Base-by-base conservation (phyloP, 345 rosid genomes). In the Erysimum cheiranthoides region DNA sequence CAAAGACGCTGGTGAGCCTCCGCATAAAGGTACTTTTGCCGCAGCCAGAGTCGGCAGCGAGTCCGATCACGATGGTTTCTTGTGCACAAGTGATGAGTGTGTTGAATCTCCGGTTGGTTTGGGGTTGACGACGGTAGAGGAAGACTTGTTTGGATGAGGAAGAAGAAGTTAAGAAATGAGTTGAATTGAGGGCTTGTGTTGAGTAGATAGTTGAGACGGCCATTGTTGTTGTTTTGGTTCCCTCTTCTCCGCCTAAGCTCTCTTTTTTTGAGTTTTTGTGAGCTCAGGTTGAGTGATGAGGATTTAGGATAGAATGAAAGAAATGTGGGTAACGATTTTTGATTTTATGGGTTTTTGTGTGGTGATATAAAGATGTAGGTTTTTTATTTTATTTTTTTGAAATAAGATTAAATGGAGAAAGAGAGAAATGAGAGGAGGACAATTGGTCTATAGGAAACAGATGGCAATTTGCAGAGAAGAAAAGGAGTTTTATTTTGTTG, bases 1-100 rank as follows among this genome's bases (percentile, higher is more conserved):
- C 98, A 9, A 93, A 93, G 57, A 93, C 98, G 46, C 96, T 89
- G 0, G 98, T 93, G 10, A 93, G 80, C 71, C 98, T 82, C 80
- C 98, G 78, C 90, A 93, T 93, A 85, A 93, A 93, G 40, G 98
- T 91, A 3, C 97, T 91, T 78, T 93, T 93, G 25, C 98, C 98
- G 31, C 98, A 93, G 17, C 96, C 98, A 0, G 98, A 93, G 70
- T 93, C 98, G 0, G 98, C 98, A 0, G 98, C 98, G 1, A 93
- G 85, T 8, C 98, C 98, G 70, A 93, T 89, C 76, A 93, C 98
- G 6, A 91, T 52, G 3, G 98, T 93, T 70, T 82, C 83, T 65
- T 77, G 87, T 4, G 80, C 53, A 77, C 98, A 93, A 16, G 87
- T 88, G 82, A 90, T 89, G 66, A 85, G 25, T 52, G 75, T 80